Percentiles rank a stretch among this genome's conserved stretches.
Evolutionary conservation across 106 monocot species (phyloP).

Genomic region (Dendrobium catenatum): DNA sequence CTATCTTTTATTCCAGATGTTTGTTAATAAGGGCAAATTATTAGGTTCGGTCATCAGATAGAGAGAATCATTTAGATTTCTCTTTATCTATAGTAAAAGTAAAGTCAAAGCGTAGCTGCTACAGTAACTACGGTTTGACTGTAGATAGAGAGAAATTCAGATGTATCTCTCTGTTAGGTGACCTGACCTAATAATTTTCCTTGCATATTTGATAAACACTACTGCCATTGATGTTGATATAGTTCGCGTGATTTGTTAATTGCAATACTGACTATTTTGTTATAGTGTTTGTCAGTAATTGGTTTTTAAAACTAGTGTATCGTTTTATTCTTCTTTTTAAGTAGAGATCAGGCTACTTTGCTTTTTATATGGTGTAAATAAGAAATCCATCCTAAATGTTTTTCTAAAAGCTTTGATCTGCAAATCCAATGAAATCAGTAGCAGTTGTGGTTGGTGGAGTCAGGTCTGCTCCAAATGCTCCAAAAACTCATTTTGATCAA

Average conservation of each 20-base stretch:
- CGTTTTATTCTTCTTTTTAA: background rate
- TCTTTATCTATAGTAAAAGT: no score
- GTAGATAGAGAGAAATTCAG: no score
- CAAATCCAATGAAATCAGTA: slow-evolving; percentile 52
- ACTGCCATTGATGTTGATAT: background rate
- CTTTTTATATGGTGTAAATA: background rate
- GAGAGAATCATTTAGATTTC: no score
- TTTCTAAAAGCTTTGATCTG: background rate
- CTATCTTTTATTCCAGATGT: no score
- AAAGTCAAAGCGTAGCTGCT: no score
- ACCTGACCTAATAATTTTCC: no score
- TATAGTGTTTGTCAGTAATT: background rate
- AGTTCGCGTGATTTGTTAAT: background rate
- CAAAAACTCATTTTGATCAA: background rate
- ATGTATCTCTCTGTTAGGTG: background rate
- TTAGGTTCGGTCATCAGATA: no score
- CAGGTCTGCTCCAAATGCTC: slow-evolving; percentile 27
- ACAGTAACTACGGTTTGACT: no score
- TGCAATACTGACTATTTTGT: background rate
- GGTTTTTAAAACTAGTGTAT: background rate
- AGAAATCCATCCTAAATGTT: background rate
- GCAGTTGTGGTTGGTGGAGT: slow-evolving; percentile 85
- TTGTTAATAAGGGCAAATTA: no score
- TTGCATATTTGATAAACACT: no score
- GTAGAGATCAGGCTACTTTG: background rate